Conservation (phyloP, 169 alveolate genomes). For the Perkinsus marinus region DNA sequence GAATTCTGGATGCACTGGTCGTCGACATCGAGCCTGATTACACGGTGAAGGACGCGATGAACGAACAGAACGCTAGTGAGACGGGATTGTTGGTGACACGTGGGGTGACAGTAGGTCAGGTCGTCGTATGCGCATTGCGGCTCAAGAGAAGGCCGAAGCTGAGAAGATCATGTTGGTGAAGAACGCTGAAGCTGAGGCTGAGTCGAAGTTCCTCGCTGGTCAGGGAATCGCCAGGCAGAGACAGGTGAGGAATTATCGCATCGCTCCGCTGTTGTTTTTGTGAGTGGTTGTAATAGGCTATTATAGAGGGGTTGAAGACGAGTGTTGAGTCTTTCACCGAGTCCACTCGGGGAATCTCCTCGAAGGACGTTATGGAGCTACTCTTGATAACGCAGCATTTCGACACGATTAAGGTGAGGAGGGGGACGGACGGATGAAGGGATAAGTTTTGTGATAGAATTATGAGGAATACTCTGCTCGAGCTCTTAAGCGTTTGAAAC, state of each 20-base stretch:
- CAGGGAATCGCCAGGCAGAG: constrained; percentile 5
- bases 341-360: constrained; percentile 1
- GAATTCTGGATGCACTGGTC: background rate
- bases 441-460: too few species aligned
- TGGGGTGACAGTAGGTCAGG: background rate
- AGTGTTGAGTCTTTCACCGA: constrained; percentile 5
- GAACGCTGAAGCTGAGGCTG: constrained; percentile 20
- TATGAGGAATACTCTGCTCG: too few species aligned
- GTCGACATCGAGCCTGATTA: background rate
- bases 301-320: constrained; percentile 14
- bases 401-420: constrained; percentile 9
- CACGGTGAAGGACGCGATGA: constrained; percentile 5
- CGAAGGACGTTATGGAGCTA: constrained; percentile 20
- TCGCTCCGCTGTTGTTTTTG: background rate
- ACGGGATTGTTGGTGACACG: background rate
- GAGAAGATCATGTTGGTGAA: constrained; percentile 14
- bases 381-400: constrained; percentile 13
- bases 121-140: background rate
- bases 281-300: background rate
- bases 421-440: background rate
- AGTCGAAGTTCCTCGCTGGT: constrained; percentile 1
- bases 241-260: background rate
- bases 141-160: background rate
- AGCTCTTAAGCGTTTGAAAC: too few species aligned
- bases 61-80: background rate